Evolutionary conservation across 2,329 filamentous ascomycete species (phyloP), one percentile per base, ranked within the genome.

Genomic region (Beauveria asiatica): DNA sequence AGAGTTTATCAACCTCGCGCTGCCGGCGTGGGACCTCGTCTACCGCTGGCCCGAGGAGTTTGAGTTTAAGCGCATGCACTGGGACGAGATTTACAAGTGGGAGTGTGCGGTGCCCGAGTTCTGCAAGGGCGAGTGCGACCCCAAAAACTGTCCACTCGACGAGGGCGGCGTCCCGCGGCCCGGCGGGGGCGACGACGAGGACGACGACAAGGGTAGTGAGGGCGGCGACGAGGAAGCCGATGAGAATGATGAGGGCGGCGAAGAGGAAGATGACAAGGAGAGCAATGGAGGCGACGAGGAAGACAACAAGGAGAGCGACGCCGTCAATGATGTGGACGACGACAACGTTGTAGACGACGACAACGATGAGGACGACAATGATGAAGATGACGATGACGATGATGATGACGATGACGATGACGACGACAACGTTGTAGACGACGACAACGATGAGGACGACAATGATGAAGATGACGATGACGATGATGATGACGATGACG

Each of bases 11-110:
- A 9, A n/a, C 39, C 50, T 65, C 70, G 17, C 68, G 68, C 21
- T 83, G 0, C 76, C 78, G 0, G 71, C 78, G 0, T 83, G 78
- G 78, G 74, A 82, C 51, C 61, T 69, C 9, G 57, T 73, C 1
- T 70, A 73, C 51, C 63, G 66, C 39, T 74, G 72, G 73, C 67
- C 67, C 1, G 7, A 60, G 0, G 62, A 73, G 4, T 71, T 69
- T 50, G 45, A 60, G 1, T 48, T 63, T 7, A 66, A 69, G 52
- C 71, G 73, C 17, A 6, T 76, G 68, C 33, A 37, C 11, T 37
- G 33, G 33, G 33, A 37, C 5, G 33, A 37, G 13, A 37, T 59
- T 33, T 2, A 61, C 41, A 37, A 10, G 46, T 30, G 23, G 25
- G 3, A 23, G 2, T 59, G 57, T n/a, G 52, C 33, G 6, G 49